Evolutionary conservation across 768 basidiomycete genomes (phyloP), one percentile per base, ranked within the genome.

Genomic region (Suillus paluster): DNA sequence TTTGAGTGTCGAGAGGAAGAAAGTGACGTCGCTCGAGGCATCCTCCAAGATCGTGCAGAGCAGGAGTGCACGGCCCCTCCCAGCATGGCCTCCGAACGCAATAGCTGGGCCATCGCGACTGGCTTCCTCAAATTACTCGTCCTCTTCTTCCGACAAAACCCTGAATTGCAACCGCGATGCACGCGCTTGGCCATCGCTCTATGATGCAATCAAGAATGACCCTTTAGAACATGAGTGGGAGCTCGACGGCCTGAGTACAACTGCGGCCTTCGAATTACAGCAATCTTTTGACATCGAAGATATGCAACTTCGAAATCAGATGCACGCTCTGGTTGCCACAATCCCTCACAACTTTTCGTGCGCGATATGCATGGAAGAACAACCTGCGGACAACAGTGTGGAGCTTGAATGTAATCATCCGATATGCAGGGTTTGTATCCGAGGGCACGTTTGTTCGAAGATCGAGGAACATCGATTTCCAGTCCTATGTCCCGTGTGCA

Each of bases 401-500:
- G 66, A 86, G 17, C 77, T 73, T 10, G 70, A 33, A 2, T 90
- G 88, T 64, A 64, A 65, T 12, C 88, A 90, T 66, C 63, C 62
- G 17, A 83, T 84, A 68, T 90, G 89, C 70, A 76, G 84, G 55
- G 68, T 73, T 2, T 90, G 89, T 67, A 63, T 88, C 54, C 74
- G 69, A 58, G 64, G 62, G 5, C 81, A 83, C 56, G 73, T 83
- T 14, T 66, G 65, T 34, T 74, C 80, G 6, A 83, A 82, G 70
- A 75, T 90, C 21, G 74, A 77, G 17, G 84, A 86, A 41, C 80
- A 79, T 57, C 80, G 79, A 11, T 89, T 81, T 53, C 89, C 89
- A 5, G 83, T 90, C 34, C 67, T 82, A 14, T 90, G 89, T 70
- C 89, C 89, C 1, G 66, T 81, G 36, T 91, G 89, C 62, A 71